Conservation (phyloP, 2,329 filamentous ascomycete genomes). For the Apiospora phragmitis region DNA sequence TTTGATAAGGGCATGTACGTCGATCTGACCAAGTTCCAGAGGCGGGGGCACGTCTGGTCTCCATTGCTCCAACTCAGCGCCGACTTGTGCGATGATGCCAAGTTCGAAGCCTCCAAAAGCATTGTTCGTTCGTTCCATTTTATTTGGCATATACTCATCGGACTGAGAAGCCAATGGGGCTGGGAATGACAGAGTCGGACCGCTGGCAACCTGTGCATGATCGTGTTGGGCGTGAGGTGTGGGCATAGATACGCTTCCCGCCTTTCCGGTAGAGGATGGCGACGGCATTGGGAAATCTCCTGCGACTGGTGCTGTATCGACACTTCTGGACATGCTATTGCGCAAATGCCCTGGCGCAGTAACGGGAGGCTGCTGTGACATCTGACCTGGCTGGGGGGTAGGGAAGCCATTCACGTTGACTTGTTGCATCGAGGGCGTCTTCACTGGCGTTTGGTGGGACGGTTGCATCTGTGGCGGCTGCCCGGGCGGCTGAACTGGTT, state of each 20-base stretch:
- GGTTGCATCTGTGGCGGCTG: constrained; percentile 45
- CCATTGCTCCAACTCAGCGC: constrained; percentile 64
- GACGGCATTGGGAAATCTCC: constrained; percentile 48
- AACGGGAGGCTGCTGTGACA: constrained; percentile 46
- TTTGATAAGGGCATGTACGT: constrained; percentile 86
- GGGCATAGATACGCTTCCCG: constrained; percentile 42
- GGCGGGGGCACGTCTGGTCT: constrained; percentile 76
- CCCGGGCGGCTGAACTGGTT: constrained; percentile 25
- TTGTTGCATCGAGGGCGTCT: constrained; percentile 49
- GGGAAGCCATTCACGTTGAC: constrained; percentile 51
- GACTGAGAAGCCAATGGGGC: constrained; percentile 44
- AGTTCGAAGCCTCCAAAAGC: constrained; percentile 74
- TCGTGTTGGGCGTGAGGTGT: constrained; percentile 34
- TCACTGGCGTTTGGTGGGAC: constrained; percentile 43
- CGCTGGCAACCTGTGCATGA: constrained; percentile 24
- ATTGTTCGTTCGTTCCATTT: constrained; percentile 47
- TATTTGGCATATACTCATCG: constrained; percentile 57
- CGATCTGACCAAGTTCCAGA: constrained; percentile 80
- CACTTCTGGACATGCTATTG: constrained; percentile 52
- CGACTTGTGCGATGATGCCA: constrained; percentile 62
- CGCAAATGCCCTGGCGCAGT: constrained; percentile 45
- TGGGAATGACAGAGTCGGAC: constrained; percentile 28
- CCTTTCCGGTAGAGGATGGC: constrained; percentile 40
- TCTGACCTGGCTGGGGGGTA: constrained; percentile 41
- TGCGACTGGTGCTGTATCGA: constrained; percentile 44